These are phyloP conservation scores for Dactylonectria estremocensis DNA, from an alignment of 2,329 filamentous ascomycete species.

Conservation along the genomic window DNA sequence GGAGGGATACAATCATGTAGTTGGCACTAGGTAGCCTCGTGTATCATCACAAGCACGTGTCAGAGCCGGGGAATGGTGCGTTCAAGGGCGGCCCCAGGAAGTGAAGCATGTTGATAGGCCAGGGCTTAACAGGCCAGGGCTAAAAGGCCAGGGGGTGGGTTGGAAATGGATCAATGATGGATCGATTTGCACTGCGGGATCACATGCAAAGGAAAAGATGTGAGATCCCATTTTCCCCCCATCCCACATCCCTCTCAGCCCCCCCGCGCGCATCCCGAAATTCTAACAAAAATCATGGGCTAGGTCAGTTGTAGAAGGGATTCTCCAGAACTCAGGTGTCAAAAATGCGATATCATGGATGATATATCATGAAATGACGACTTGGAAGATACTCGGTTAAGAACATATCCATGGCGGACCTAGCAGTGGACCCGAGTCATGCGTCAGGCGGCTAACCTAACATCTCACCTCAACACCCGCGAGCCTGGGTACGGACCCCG, in stretches of 20 bases:
- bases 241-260: slow-evolving; percentile 3
- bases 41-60: slow-evolving; percentile 46
- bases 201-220: slow-evolving; percentile 44
- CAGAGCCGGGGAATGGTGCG: slow-evolving; percentile 44
- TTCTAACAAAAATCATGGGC: neutral
- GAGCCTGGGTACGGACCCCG: neutral
- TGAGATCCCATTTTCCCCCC: slow-evolving; percentile 10
- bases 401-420: neutral
- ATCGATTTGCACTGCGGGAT: slow-evolving; percentile 34
- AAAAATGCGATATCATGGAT: no score
- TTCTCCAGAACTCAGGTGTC: neutral
- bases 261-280: slow-evolving; percentile 1
- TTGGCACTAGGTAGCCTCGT: neutral
- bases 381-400: neutral
- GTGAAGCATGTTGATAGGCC: slow-evolving; percentile 17
- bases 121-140: slow-evolving; percentile 6
- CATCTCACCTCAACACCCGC: neutral
- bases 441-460: slow-evolving; percentile 12
- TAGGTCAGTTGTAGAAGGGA: neutral
- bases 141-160: slow-evolving; percentile 18
- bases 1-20: neutral
- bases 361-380: neutral
- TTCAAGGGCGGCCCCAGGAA: slow-evolving; percentile 15
- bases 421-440: slow-evolving; percentile 22
- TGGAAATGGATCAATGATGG: slow-evolving; percentile 26